These are phyloP conservation scores for Colletotrichum gloeosporioides DNA, from an alignment of 2,329 filamentous ascomycete species.

Conservation along the genomic window DNA sequence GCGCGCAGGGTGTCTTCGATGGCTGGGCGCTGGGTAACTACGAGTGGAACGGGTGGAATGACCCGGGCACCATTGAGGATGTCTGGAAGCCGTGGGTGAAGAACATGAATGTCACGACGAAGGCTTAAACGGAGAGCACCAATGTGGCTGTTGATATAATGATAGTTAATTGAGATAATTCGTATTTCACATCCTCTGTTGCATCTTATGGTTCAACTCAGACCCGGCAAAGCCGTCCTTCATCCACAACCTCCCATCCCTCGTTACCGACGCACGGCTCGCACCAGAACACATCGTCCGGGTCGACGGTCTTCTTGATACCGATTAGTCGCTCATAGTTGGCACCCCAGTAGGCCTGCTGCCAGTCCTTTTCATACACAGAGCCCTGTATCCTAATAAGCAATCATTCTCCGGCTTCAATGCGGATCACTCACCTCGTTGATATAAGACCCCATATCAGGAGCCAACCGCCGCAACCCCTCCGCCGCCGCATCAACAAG, in stretches of 20 bases:
- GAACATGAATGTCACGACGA: slow-evolving; percentile 44
- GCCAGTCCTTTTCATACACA: slow-evolving; percentile 16
- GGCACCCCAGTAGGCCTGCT: slow-evolving; percentile 17
- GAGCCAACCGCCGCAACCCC: slow-evolving; percentile 32
- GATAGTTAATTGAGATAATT: not conserved
- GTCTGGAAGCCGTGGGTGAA: slow-evolving; percentile 57
- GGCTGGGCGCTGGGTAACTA: slow-evolving; percentile 53
- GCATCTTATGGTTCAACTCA: not conserved
- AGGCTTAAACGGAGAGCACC: slow-evolving; percentile 25
- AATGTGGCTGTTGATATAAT: not conserved
- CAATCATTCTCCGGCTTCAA: too few species aligned
- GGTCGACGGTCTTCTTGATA: slow-evolving; percentile 19
- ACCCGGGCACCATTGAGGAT: slow-evolving; percentile 47
- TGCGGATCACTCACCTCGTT: slow-evolving; percentile 5
- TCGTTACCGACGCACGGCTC: slow-evolving; percentile 12
- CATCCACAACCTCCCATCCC: not conserved
- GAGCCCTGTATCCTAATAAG: not conserved
- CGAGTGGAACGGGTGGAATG: slow-evolving; percentile 53
- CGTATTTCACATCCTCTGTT: not conserved
- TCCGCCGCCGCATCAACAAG: slow-evolving; percentile 32
- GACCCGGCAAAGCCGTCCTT: slow-evolving; percentile 1
- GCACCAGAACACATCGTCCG: slow-evolving; percentile 16
- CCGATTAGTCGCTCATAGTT: slow-evolving; percentile 9
- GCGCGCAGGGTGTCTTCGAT: slow-evolving; percentile 49
- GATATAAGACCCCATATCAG: slow-evolving; percentile 16